Evolutionary conservation across 1,284 basidiomycete species (phyloP), one percentile per base, ranked within the genome.

Genomic region (Microbotryum intermedium): DNA sequence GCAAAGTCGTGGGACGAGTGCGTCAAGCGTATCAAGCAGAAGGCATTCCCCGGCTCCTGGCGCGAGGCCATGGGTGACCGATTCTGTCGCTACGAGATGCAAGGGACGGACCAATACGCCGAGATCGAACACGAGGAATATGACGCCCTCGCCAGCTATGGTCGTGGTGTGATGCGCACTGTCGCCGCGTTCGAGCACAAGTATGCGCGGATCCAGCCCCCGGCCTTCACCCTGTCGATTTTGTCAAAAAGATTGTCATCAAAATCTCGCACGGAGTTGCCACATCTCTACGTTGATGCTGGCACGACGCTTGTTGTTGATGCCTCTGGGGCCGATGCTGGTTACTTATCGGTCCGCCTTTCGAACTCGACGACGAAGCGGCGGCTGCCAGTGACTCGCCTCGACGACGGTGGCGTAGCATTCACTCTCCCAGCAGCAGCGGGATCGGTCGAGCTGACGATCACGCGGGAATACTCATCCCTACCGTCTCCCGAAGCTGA

Each of bases 231-330:
- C 26, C 48, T 57, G 16, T 57, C 55, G 8, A 16, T 34, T 18
- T 18, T 57, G 11, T 13, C n/a, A 21, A 11, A 39, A 39, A 16
- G 34, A 39, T 11, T 39, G 34, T 39, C 34, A 11, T 39, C 34
- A 39, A 39, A 1, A 3, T 39, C 34, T 39, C 34, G 34, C 13
- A 39, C 34, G 34, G 34, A 39, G 34, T 16, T 39, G 34, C 34
- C 11, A 39, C 34, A 16, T 11, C 34, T 39, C 29, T 7, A 18
- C 26, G 42, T 50, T 43, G 42, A 44, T n/a, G 42, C 49, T 23
- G 55, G 55, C 13, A 45, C 51, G 21, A 43, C 46, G 7, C 18
- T 58, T 51, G 57, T 58, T 26, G 34, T 58, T 47, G 57, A 58
- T 28, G 39, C 45, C 9, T 16, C 25, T 10, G 8, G 21, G 13